Evolutionary conservation across 345 rosid species (phyloP).

Genomic region (Aquilaria malaccensis): DNA sequence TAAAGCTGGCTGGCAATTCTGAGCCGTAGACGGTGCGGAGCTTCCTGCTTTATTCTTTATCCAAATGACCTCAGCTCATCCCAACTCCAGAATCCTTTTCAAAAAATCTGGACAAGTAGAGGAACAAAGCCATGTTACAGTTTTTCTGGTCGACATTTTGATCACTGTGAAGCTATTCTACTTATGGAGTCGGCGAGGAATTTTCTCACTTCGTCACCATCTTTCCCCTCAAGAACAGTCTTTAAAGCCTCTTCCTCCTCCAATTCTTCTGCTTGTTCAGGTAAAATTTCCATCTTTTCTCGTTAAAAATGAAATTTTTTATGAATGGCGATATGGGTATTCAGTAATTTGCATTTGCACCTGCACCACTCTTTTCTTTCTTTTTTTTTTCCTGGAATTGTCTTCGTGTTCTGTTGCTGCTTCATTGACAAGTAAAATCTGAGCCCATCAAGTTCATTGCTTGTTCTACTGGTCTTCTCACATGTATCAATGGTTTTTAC

Average conservation of each 20-base stretch:
- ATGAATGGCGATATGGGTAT: neutral
- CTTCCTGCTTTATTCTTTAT: neutral
- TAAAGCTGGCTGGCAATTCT: conserved; percentile 7
- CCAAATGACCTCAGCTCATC: neutral
- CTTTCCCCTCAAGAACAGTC: conserved; percentile 45
- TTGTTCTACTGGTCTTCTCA: neutral
- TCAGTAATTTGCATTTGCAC: neutral
- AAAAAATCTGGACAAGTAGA: neutral
- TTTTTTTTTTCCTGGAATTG: too few relatives aligned
- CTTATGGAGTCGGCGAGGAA: conserved; percentile 65
- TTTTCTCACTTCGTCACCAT: conserved; percentile 58
- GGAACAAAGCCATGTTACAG: conserved; percentile 14
- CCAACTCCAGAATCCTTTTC: neutral
- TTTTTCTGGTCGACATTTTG: too few relatives aligned
- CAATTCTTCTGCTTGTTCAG: conserved; percentile 35
- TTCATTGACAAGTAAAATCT: neutral
- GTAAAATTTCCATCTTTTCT: conserved; percentile 18
- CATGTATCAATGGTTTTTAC: too few relatives aligned
- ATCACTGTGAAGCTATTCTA: neutral
- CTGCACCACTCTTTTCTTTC: too few relatives aligned
- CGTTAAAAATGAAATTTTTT: neutral
- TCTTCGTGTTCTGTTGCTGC: neutral
- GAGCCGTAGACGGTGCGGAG: neutral
- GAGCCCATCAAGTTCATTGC: neutral
- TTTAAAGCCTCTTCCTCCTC: conserved; percentile 34